Conservation (phyloP, 2,329 filamentous ascomycete genomes). For the Colletotrichum echinochloae region DNA sequence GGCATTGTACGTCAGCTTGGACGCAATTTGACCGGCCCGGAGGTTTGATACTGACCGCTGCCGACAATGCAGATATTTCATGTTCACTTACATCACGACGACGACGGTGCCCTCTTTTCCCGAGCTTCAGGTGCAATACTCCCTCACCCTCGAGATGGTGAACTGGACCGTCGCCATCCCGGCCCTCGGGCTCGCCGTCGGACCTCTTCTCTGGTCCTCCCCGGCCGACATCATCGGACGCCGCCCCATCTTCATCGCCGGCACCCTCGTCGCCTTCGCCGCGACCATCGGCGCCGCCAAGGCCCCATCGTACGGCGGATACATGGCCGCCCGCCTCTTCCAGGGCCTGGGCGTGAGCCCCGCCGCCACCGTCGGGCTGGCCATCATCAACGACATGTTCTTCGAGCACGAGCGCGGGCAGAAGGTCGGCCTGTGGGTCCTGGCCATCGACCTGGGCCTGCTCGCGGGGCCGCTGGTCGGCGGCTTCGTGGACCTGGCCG, state of each 20-base stretch:
- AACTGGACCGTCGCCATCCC: slow-evolving; percentile 68
- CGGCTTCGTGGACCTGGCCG: slow-evolving; percentile 62
- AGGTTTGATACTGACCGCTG: background rate
- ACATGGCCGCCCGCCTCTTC: slow-evolving; percentile 70
- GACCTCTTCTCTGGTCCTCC: slow-evolving; percentile 63
- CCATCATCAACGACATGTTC: slow-evolving; percentile 66
- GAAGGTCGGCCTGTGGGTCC: slow-evolving; percentile 67
- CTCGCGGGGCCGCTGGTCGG: slow-evolving; percentile 60
- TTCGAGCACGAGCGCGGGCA: slow-evolving; percentile 67
- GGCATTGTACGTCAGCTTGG: slow-evolving; percentile 55
- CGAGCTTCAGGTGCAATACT: slow-evolving; percentile 60
- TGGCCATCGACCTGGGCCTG: slow-evolving; percentile 65
- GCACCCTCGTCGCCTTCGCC: slow-evolving; percentile 51
- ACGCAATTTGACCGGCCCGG: background rate
- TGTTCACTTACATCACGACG: slow-evolving; percentile 70
- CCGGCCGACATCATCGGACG: slow-evolving; percentile 64
- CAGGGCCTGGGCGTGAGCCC: slow-evolving; percentile 68
- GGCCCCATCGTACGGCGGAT: slow-evolving; percentile 56
- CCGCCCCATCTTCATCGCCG: slow-evolving; percentile 60
- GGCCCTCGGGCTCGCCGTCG: slow-evolving; percentile 61
- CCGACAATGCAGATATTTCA: slow-evolving; percentile 58
- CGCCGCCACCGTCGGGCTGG: slow-evolving; percentile 65
- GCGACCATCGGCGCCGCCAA: slow-evolving; percentile 51
- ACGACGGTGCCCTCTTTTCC: slow-evolving; percentile 66
- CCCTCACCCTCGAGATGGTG: slow-evolving; percentile 58